A percentile compares a stretch with the other conserved stretches of the same genome.
phyloP scores from a whole-genome alignment of 192 early-diverging fungal genomes.

The Mortierella hygrophila region DNA sequence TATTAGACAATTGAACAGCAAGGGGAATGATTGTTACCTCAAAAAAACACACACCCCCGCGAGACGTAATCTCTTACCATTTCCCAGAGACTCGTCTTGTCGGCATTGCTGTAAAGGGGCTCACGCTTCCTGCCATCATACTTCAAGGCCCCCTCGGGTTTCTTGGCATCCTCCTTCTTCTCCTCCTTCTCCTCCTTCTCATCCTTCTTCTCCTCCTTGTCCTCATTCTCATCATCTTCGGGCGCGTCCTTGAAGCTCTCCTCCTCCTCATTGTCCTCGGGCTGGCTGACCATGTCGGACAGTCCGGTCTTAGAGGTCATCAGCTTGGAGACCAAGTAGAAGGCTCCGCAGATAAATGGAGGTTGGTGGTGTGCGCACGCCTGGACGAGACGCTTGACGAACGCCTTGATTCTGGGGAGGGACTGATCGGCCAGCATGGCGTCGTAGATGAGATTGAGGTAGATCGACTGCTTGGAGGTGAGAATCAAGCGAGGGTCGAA shows the following conservation, averaged over 20 bases:
- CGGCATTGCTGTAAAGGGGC: slow-evolving; percentile 86
- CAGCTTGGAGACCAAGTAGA: slow-evolving; percentile 86
- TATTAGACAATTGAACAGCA: slow-evolving; percentile 9
- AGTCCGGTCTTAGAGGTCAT: slow-evolving; percentile 68
- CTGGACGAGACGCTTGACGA: slow-evolving; percentile 93
- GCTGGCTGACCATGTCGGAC: slow-evolving; percentile 70
- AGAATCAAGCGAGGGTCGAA: slow-evolving; percentile 82
- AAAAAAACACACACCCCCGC: not conserved
- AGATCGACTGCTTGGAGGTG: slow-evolving; percentile 92
- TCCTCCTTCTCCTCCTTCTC: slow-evolving; percentile 15
- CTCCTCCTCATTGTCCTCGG: slow-evolving; percentile 81
- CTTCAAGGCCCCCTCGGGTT: slow-evolving; percentile 14
- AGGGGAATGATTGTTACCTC: not conserved
- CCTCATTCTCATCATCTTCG: slow-evolving; percentile 66
- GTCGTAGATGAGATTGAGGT: slow-evolving; percentile 91
- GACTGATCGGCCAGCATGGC: slow-evolving; percentile 83
- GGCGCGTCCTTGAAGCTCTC: slow-evolving; percentile 75
- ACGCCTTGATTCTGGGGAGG: slow-evolving; percentile 78
- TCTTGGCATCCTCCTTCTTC: slow-evolving; percentile 8
- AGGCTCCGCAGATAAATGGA: slow-evolving; percentile 86
- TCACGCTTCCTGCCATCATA: slow-evolving; percentile 93
- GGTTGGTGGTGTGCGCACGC: slow-evolving; percentile 77
- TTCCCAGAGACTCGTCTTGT: slow-evolving; percentile 92
- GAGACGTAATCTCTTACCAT: slow-evolving; percentile 61
- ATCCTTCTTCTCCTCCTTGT: slow-evolving; percentile 57